A percentile compares a stretch with the other conserved stretches of the same genome.
Evolutionary conservation across 2,329 filamentous ascomycete species (phyloP).

Genomic region (Fusarium praegraminearum): DNA sequence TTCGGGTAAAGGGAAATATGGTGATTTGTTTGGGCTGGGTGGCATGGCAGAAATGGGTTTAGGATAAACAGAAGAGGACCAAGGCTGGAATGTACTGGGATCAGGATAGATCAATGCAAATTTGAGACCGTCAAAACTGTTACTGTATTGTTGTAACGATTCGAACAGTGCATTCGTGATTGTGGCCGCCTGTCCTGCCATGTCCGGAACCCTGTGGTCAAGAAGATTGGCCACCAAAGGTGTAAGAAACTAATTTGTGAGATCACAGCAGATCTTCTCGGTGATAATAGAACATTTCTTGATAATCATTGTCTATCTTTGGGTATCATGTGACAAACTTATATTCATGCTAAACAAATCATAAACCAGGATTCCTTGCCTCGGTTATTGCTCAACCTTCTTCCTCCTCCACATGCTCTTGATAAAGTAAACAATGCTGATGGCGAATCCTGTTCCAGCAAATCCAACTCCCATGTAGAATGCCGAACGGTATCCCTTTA

Average conservation of each 20-base stretch:
- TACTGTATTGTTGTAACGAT: background rate
- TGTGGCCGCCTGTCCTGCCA: too few species aligned
- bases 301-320: background rate
- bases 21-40: accelerated
- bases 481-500: slow-evolving; percentile 28
- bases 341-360: background rate
- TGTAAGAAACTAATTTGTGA: too few species aligned
- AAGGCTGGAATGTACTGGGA: too few species aligned
- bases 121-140: too few species aligned
- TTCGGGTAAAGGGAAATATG: too few species aligned
- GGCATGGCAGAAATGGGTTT: background rate
- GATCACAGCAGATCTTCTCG: too few species aligned
- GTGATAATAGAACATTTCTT: background rate
- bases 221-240: too few species aligned
- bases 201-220: too few species aligned
- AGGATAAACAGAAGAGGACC: background rate
- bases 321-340: slow-evolving; percentile 1
- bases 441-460: slow-evolving; percentile 19
- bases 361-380: background rate
- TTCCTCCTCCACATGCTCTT: slow-evolving; percentile 24
- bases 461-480: slow-evolving; percentile 36
- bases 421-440: slow-evolving; percentile 32
- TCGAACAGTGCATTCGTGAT: background rate
- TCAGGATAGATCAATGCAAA: too few species aligned
- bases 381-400: background rate